Base-by-base conservation (phyloP, 208 protist species). In the Trypanosoma mega region DNA sequence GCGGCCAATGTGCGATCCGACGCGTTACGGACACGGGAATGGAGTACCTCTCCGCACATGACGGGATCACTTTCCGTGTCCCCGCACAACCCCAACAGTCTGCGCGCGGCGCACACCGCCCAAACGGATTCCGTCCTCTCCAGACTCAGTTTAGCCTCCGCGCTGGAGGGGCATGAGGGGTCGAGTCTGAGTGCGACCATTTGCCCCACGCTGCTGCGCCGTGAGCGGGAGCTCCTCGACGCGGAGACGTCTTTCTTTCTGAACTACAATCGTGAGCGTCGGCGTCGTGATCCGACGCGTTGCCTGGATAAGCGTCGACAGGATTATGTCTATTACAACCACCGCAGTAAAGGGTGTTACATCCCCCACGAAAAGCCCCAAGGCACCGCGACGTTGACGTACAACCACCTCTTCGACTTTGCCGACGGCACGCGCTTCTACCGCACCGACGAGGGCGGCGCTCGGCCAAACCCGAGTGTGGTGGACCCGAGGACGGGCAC, bases 381-480 rank as follows among this genome's bases (percentile, higher is more conserved):
- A 1, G 68, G 80, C 62, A 76, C 72, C 1, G 27, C 72, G 14
- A 78, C 80, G 45, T 66, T 94, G 29, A 76, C 83, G 33, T 94
- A 94, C 71, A 91, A 94, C 47, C 84, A 94, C 49, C 70, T 91
- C 64, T 94, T 82, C 73, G 76, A 80, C 58, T 94, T 83, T 74
- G 77, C 70, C 30, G 81, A 89, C 47, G 87, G 87, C 49, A 85
- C 87, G 12, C 82, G 87, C 34, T 87, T 93, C 59, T 39, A 59
- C 43, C 23, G 33, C 5, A 49, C 66, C 37, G 58, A 63, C 37
- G 71, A 45, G 23, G 51, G 39, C n/a, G 20, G 49, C 8, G 49
- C 64, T 16, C 59, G 66, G 0, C 55, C 65, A 36, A 85, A 85
- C 29, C 68, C 73, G 27, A 59, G 45, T 65, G 69, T 76, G 4